Percentiles rank a stretch among this genome's conserved stretches.
Evolutionary conservation across 352 stramenopile genomes (phyloP).

Genomic region (Globisporangium takayamanum): DNA sequence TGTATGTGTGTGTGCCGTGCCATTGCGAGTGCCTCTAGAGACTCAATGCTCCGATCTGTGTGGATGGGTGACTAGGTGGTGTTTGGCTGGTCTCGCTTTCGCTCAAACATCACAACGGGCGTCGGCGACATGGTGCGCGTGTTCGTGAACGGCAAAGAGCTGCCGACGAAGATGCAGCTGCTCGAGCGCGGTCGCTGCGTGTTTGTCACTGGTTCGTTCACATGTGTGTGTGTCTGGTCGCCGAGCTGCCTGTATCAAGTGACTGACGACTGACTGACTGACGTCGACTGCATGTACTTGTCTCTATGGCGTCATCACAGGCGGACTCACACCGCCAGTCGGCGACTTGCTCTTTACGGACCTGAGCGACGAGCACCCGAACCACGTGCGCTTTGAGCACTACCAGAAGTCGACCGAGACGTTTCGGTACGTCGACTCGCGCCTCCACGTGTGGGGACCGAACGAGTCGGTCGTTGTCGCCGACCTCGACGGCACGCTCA

Average conservation of each 20-base stretch:
- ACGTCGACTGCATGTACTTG: not conserved
- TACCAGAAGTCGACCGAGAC: constrained; percentile 62
- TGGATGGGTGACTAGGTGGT: constrained; percentile 22
- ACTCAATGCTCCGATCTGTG: not conserved
- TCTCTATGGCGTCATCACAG: constrained; percentile 7
- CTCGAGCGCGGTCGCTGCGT: constrained; percentile 56
- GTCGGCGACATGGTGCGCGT: constrained; percentile 71
- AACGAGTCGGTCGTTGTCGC: constrained; percentile 79
- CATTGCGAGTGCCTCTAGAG: not conserved
- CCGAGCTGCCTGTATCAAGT: not conserved
- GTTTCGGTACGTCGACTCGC: constrained; percentile 65
- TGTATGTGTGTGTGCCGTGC: not conserved
- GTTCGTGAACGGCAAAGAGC: constrained; percentile 68
- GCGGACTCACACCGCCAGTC: constrained; percentile 47
- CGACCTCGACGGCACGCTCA: constrained; percentile 79
- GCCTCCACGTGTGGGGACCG: constrained; percentile 68
- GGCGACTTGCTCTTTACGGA: constrained; percentile 47
- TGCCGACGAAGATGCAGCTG: constrained; percentile 73
- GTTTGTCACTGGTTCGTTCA: constrained; percentile 48
- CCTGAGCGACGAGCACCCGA: constrained; percentile 51
- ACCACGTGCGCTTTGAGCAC: constrained; percentile 75
- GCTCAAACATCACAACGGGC: constrained; percentile 43
- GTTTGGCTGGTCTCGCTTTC: constrained; percentile 70
- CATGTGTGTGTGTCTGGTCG: not conserved
- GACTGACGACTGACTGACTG: not conserved